Conservation (phyloP, 2,329 filamentous ascomycete species). For the Ophiosphaerella korrae region DNA sequence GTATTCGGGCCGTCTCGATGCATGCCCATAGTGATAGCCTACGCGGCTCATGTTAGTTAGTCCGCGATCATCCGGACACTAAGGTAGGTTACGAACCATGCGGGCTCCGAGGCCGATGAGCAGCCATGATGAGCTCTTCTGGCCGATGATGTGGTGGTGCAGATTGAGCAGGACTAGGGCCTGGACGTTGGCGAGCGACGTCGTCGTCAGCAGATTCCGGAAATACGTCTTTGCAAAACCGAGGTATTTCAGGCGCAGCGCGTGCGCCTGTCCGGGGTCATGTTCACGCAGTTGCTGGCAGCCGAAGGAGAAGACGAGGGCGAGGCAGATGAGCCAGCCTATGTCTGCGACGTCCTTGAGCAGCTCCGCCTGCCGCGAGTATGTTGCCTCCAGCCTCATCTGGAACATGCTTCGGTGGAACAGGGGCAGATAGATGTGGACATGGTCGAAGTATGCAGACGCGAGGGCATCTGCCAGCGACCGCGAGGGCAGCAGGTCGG, state of each 20-base stretch:
- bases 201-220: slow-evolving; percentile 45
- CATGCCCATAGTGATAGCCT: slow-evolving; percentile 52
- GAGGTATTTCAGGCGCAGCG: slow-evolving; percentile 30
- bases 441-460: slow-evolving; percentile 47
- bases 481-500: slow-evolving; percentile 40
- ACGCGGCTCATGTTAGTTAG: neutral
- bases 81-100: slow-evolving; percentile 31
- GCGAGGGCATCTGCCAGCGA: slow-evolving; percentile 47
- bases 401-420: slow-evolving; percentile 51
- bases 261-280: slow-evolving; percentile 24
- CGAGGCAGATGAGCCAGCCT: slow-evolving; percentile 51
- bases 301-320: slow-evolving; percentile 51
- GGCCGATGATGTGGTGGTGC: slow-evolving; percentile 50
- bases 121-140: slow-evolving; percentile 50
- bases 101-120: slow-evolving; percentile 50
- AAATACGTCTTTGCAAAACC: slow-evolving; percentile 41
- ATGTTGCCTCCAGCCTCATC: slow-evolving; percentile 46
- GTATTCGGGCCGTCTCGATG: slow-evolving; percentile 50
- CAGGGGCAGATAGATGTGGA: slow-evolving; percentile 47
- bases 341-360: slow-evolving; percentile 43
- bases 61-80: too few species aligned
- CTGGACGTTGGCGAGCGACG: slow-evolving; percentile 50
- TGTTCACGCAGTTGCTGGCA: slow-evolving; percentile 47
- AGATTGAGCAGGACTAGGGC: slow-evolving; percentile 50
- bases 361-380: slow-evolving; percentile 29